Evolutionary conservation across 805 yeast genomes (phyloP).

Genomic region (Huiozyma naganishii): DNA sequence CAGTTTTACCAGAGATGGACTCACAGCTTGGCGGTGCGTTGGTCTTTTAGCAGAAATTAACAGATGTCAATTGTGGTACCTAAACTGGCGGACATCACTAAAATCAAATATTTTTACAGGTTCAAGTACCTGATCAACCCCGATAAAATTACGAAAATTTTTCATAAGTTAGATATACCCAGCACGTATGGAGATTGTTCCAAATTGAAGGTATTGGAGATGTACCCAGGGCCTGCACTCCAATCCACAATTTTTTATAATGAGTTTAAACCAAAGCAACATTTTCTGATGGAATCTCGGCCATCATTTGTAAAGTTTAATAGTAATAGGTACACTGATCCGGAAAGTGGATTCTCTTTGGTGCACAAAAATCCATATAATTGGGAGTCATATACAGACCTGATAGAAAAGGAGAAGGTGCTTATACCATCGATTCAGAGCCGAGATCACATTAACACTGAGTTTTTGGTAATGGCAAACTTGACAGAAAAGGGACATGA

Average conservation of each 20-base stretch:
- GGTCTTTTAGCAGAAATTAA: too few relatives aligned
- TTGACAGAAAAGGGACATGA: conserved; percentile 47
- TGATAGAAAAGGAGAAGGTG: conserved; percentile 37
- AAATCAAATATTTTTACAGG: conserved; percentile 16
- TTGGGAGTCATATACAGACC: conserved; percentile 49
- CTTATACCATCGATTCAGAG: conserved; percentile 31
- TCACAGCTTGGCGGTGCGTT: too few relatives aligned
- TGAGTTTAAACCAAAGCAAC: conserved; percentile 48
- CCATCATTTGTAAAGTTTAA: conserved; percentile 17
- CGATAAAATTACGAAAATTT: conserved; percentile 23
- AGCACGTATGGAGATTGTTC: conserved; percentile 24
- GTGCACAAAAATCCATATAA: conserved; percentile 42
- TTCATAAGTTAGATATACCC: conserved; percentile 38
- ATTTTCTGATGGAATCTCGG: conserved; percentile 50
- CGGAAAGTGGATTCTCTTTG: conserved; percentile 23
- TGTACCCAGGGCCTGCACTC: conserved; percentile 49
- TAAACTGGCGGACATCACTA: conserved; percentile 5
- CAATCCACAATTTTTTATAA: conserved; percentile 55
- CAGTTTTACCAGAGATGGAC: too few relatives aligned
- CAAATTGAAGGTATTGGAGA: conserved; percentile 44
- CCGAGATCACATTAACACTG: conserved; percentile 38
- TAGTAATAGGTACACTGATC: conserved; percentile 1
- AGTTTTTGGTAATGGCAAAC: conserved; percentile 49
- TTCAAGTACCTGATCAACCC: conserved; percentile 17
- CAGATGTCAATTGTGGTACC: neutral